These are phyloP conservation scores for Monoraphidium neglectum DNA, from an alignment of 139 green algal genomes.

Conservation along the genomic window DNA sequence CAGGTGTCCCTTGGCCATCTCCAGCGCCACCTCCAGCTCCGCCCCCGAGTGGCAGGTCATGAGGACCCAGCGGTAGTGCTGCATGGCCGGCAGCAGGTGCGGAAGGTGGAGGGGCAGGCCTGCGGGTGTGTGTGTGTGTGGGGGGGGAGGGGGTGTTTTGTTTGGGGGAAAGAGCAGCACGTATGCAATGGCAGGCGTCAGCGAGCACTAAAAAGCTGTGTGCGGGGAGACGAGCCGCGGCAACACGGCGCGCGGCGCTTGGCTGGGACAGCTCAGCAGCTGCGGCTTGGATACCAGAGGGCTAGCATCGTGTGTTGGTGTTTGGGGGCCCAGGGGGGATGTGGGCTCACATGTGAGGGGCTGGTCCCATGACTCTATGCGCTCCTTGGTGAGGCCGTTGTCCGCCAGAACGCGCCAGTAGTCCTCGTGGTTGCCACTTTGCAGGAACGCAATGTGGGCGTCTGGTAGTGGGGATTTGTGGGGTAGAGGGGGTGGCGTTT, in stretches of 20 bases:
- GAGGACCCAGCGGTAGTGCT: slow-evolving; percentile 91
- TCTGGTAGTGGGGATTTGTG: too few species aligned
- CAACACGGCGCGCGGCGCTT: too few species aligned
- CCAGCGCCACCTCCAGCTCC: slow-evolving; percentile 80
- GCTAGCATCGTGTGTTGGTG: too few species aligned
- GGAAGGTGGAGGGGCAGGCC: slow-evolving; percentile 81
- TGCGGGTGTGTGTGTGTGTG: slow-evolving; percentile 30
- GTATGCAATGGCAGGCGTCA: background rate
- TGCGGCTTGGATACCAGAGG: too few species aligned
- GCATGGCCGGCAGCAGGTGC: slow-evolving; percentile 81
- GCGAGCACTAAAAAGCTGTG: too few species aligned
- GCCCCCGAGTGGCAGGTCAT: slow-evolving; percentile 80
- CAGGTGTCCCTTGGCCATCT: slow-evolving; percentile 73
- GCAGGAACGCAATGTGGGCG: slow-evolving; percentile 83
- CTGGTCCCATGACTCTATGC: slow-evolving; percentile 66
- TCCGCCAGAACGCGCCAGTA: slow-evolving; percentile 78
- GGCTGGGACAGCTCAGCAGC: too few species aligned
- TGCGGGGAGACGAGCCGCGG: too few species aligned
- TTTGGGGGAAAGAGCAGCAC: background rate
- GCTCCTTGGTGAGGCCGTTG: slow-evolving; percentile 70
- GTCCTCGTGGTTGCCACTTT: slow-evolving; percentile 46
- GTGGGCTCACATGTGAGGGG: slow-evolving; percentile 55
- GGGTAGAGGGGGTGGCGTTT: too few species aligned
- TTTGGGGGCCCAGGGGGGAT: background rate
- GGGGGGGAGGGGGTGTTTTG: background rate